A percentile compares a stretch with the other conserved stretches of the same genome.
These are phyloP conservation scores for Cicer judaicum DNA, from an alignment of 306 rosid species.

Conservation along the genomic window DNA sequence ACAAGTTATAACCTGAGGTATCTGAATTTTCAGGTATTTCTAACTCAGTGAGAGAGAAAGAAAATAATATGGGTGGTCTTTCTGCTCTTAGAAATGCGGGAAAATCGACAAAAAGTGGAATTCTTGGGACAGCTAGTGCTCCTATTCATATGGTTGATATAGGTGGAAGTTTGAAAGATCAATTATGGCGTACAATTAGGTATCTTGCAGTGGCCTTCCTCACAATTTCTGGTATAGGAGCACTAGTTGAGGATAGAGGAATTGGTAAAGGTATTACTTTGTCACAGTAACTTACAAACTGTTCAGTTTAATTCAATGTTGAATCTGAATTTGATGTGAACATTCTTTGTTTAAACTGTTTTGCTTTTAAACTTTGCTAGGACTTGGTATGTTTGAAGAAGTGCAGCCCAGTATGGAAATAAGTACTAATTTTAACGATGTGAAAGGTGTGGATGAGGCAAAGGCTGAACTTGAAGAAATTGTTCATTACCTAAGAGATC, in stretches of 20 bases:
- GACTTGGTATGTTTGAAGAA: conserved; percentile 69
- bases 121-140: conserved; percentile 78
- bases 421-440: conserved; percentile 78
- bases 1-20: conserved; percentile 32
- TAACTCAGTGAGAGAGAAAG: conserved; percentile 60
- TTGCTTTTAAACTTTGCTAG: conserved; percentile 48
- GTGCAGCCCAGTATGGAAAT: conserved; percentile 79
- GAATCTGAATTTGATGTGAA: conserved; percentile 23
- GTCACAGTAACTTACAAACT: conserved; percentile 33
- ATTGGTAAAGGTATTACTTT: conserved; percentile 72
- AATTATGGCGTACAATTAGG: conserved; percentile 76
- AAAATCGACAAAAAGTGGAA: conserved; percentile 61
- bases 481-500: conserved; percentile 90
- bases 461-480: conserved; percentile 93
- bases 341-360: conserved; percentile 18
- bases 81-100: conserved; percentile 67
- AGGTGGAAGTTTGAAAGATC: conserved; percentile 76
- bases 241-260: conserved; percentile 79
- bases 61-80: conserved; percentile 57
- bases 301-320: conserved; percentile 4
- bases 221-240: conserved; percentile 75
- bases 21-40: conserved; percentile 63
- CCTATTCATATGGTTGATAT: conserved; percentile 78
- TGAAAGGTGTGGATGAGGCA: conserved; percentile 92
- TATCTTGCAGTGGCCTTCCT: conserved; percentile 67